Percentiles rank a stretch among this genome's conserved stretches.
Evolutionary conservation across 176 grass and related monocot species (phyloP).

Genomic region (Triticum timopheevii): DNA sequence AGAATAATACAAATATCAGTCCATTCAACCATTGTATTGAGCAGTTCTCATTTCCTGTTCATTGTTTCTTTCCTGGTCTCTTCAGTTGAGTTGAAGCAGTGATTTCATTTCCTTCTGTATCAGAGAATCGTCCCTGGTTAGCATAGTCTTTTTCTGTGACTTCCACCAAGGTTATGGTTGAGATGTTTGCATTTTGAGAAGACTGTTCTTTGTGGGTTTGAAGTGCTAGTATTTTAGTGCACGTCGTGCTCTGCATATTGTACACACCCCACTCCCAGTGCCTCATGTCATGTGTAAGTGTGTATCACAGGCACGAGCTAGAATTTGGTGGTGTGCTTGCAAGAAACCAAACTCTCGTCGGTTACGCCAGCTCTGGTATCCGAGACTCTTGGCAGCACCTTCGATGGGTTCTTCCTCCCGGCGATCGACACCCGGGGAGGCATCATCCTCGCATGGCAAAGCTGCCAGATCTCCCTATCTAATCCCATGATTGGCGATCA

Average conservation of each 20-base stretch:
- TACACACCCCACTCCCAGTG: too few species aligned
- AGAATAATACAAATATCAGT: neutral
- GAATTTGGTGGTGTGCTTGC: neutral
- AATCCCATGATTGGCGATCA: too few species aligned
- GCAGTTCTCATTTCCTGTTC: neutral
- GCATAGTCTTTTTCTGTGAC: neutral
- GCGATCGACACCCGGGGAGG: too few species aligned
- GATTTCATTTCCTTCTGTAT: neutral
- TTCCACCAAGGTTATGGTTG: neutral
- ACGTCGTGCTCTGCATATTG: too few species aligned
- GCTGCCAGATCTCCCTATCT: too few species aligned
- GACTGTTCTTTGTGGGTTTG: neutral
- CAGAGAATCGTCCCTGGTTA: neutral
- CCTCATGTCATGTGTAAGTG: too few species aligned
- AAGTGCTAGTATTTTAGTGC: neutral
- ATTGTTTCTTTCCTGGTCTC: neutral
- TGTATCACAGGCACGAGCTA: neutral
- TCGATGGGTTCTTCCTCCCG: too few species aligned
- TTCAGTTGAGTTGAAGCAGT: neutral
- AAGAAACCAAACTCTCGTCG: too few species aligned
- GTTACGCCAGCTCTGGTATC: too few species aligned
- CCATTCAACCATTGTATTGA: neutral
- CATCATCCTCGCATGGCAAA: too few species aligned
- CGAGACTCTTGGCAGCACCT: too few species aligned
- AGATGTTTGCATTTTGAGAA: neutral